Conservation (phyloP, 2,329 filamentous ascomycete species). For the Didymella keratinophila region DNA sequence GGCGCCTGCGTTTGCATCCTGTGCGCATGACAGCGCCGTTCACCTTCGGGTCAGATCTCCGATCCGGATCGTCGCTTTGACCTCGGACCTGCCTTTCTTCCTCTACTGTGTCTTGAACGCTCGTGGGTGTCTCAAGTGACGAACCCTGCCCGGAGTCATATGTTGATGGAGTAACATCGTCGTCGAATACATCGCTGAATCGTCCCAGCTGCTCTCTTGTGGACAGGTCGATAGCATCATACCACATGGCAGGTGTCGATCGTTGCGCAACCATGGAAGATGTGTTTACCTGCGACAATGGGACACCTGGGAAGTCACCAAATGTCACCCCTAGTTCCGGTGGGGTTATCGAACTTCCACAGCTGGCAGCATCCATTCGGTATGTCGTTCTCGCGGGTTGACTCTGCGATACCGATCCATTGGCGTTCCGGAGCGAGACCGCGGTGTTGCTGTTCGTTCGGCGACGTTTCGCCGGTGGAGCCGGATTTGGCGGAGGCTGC, state of each 20-base stretch:
- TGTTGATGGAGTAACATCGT: constrained; percentile 22
- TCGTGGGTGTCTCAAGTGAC: constrained; percentile 39
- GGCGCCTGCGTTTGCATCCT: constrained; percentile 37
- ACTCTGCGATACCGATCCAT: constrained; percentile 7
- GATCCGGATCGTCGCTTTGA: neutral
- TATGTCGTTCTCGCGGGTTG: constrained; percentile 6
- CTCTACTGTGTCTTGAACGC: constrained; percentile 22
- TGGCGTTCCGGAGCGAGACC: constrained; percentile 1
- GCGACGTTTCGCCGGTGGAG: constrained; percentile 41
- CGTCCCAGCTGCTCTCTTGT: constrained; percentile 2
- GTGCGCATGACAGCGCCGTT: constrained; percentile 21
- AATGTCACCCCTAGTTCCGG: constrained; percentile 39
- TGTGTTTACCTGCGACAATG: constrained; percentile 22
- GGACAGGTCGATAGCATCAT: constrained; percentile 6
- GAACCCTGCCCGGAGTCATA: constrained; percentile 39
- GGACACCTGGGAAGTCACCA: constrained; percentile 38
- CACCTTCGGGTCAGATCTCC: constrained; percentile 11
- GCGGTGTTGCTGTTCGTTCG: constrained; percentile 34
- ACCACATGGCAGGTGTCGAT: constrained; percentile 8
- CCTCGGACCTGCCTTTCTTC: neutral
- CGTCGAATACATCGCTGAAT: constrained; percentile 24
- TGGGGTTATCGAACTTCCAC: constrained; percentile 17
- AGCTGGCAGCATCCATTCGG: constrained; percentile 14
- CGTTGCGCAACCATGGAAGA: constrained; percentile 11
- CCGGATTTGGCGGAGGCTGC: constrained; percentile 28